Conservation (phyloP, 495 filamentous ascomycete genomes). For the Choiromyces venosus region DNA sequence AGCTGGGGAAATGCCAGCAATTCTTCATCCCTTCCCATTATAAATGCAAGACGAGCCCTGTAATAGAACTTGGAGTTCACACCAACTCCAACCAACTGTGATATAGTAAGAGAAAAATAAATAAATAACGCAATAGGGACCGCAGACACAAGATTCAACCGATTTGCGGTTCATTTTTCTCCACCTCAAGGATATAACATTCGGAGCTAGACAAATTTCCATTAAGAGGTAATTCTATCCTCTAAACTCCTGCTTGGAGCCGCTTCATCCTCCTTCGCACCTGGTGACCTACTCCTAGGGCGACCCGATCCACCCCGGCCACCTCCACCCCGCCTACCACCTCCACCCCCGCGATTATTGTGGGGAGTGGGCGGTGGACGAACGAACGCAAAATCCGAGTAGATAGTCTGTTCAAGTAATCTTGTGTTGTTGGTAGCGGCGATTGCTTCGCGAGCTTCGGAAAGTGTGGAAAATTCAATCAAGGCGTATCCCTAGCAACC, state of each 20-base stretch:
- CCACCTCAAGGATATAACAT: not conserved
- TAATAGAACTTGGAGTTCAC: not conserved
- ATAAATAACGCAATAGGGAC: not conserved
- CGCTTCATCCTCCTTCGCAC: conserved; percentile 37
- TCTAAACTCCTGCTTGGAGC: conserved; percentile 23
- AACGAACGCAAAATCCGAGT: conserved; percentile 95
- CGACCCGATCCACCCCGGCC: conserved; percentile 50
- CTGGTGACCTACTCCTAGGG: conserved; percentile 54
- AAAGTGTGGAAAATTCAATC: conserved; percentile 42
- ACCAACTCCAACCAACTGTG: not conserved
- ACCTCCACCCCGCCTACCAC: conserved; percentile 48
- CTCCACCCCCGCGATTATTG: conserved; percentile 51
- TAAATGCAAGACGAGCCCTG: not conserved
- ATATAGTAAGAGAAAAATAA: not conserved
- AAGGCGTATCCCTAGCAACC: conserved; percentile 29
- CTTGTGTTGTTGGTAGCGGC: conserved; percentile 53
- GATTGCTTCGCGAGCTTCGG: conserved; percentile 47
- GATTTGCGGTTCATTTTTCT: not conserved
- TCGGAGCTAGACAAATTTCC: not conserved
- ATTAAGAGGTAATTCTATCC: conserved; percentile 17
- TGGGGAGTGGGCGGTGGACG: conserved; percentile 72
- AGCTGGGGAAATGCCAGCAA: not conserved
- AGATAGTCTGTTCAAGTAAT: conserved; percentile 85
- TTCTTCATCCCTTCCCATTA: not conserved
- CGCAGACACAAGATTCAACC: not conserved